A percentile compares a stretch with the other conserved stretches of the same genome.
These are phyloP conservation scores for Teunomyces lycoperdinae DNA, from an alignment of 805 yeast species.

Conservation along the genomic window DNA sequence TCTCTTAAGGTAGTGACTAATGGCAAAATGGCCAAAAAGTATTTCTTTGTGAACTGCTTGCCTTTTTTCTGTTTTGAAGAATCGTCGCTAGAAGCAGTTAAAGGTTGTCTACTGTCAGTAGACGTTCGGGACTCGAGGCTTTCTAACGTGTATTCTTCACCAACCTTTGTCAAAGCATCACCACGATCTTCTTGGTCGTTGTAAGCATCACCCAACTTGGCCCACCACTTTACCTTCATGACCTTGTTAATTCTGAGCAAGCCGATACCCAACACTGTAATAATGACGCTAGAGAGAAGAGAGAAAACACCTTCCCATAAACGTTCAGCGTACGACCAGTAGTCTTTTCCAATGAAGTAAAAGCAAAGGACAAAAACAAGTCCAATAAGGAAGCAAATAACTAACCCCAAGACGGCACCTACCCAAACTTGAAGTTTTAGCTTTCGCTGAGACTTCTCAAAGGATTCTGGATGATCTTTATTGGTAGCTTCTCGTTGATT, in stretches of 20 bases:
- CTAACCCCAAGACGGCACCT: slow-evolving; percentile 73
- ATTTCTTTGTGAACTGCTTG: slow-evolving; percentile 15
- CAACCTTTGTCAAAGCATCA: neutral
- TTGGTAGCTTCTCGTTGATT: slow-evolving; percentile 15
- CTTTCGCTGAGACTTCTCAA: slow-evolving; percentile 7
- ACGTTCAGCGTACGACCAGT: slow-evolving; percentile 86
- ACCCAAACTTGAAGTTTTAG: slow-evolving; percentile 73
- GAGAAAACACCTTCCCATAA: slow-evolving; percentile 87
- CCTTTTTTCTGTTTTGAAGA: neutral
- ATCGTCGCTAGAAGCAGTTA: slow-evolving; percentile 4
- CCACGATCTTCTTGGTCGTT: slow-evolving; percentile 9
- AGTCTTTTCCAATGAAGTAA: slow-evolving; percentile 74
- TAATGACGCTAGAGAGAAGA: slow-evolving; percentile 71
- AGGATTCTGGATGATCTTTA: neutral
- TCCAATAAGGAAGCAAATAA: slow-evolving; percentile 71
- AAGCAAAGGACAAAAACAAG: slow-evolving; percentile 65
- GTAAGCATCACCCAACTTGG: slow-evolving; percentile 43
- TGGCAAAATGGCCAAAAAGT: slow-evolving; percentile 26
- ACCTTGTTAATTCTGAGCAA: slow-evolving; percentile 73
- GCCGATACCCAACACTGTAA: slow-evolving; percentile 84
- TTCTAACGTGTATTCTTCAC: slow-evolving; percentile 1
- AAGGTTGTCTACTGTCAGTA: slow-evolving; percentile 11
- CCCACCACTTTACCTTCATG: slow-evolving; percentile 76
- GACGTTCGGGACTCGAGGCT: slow-evolving; percentile 7
- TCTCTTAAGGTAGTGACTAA: slow-evolving; percentile 27